Percentiles rank a stretch among this genome's conserved stretches.
These are phyloP conservation scores for Didymella arachidicola DNA, from an alignment of 2,329 filamentous ascomycete genomes.

Conservation along the genomic window DNA sequence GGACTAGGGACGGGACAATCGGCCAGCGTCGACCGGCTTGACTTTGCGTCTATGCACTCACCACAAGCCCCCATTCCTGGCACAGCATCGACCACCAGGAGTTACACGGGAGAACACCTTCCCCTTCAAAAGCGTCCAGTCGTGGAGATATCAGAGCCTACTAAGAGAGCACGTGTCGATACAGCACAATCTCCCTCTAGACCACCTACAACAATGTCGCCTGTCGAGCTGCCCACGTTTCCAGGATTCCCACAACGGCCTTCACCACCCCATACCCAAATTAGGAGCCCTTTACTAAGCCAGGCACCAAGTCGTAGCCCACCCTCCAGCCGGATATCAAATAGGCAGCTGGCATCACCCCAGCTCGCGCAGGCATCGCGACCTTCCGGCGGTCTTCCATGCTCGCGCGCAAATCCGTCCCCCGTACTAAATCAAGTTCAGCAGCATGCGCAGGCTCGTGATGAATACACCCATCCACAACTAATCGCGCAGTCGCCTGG, in stretches of 20 bases:
- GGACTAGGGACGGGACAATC: neutral
- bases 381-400: neutral
- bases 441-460: neutral
- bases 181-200: neutral
- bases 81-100: neutral
- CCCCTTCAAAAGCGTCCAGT: neutral
- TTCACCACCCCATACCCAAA: conserved; percentile 13
- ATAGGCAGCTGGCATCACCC: conserved; percentile 15
- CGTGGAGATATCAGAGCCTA: neutral
- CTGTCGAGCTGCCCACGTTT: neutral
- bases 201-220: neutral
- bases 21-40: neutral
- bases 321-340: conserved; percentile 1
- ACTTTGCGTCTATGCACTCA: neutral
- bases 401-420: neutral
- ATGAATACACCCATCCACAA: neutral
- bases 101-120: neutral
- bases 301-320: conserved; percentile 13
- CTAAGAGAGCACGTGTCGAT: conserved; percentile 4
- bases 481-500: neutral
- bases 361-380: conserved; percentile 15
- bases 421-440: neutral
- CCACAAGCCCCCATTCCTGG: too few species aligned
- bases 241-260: conserved; percentile 3
- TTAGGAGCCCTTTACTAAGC: conserved; percentile 7